Evolutionary conservation across 805 yeast species (phyloP).

Genomic region (Spathaspora sp.): DNA sequence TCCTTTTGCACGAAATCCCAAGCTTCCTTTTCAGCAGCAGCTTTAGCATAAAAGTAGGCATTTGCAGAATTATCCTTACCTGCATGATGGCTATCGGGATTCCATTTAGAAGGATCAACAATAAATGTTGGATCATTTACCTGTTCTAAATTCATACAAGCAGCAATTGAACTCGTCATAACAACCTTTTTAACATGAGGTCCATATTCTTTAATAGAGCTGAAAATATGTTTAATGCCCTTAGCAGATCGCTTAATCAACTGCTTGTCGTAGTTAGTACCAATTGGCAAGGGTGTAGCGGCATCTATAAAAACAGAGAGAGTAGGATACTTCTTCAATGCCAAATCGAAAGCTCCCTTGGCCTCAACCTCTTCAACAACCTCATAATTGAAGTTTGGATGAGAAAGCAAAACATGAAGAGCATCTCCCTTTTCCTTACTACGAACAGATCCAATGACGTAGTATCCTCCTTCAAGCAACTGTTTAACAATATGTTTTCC

Average conservation of each 20-base stretch:
- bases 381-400: constrained; percentile 34
- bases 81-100: constrained; percentile 47
- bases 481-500: constrained; percentile 45
- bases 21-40: constrained; percentile 30
- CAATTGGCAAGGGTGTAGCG: constrained; percentile 56
- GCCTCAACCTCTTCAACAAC: constrained; percentile 44
- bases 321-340: constrained; percentile 45
- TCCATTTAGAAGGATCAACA: constrained; percentile 46
- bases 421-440: constrained; percentile 38
- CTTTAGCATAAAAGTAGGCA: constrained; percentile 32
- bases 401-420: constrained; percentile 15
- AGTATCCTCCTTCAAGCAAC: constrained; percentile 36
- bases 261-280: constrained; percentile 43
- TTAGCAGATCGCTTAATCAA: constrained; percentile 51
- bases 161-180: constrained; percentile 51
- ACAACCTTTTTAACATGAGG: constrained; percentile 42
- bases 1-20: constrained; percentile 28
- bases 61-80: constrained; percentile 41
- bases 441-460: constrained; percentile 53
- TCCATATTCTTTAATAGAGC: constrained; percentile 42
- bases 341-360: constrained; percentile 42
- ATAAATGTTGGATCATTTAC: constrained; percentile 22
- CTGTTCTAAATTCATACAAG: constrained; percentile 29
- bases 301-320: constrained; percentile 54
- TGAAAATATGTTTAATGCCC: constrained; percentile 49